Evolutionary conservation across 768 basidiomycete genomes (phyloP).

Genomic region (Trametes cingulata): DNA sequence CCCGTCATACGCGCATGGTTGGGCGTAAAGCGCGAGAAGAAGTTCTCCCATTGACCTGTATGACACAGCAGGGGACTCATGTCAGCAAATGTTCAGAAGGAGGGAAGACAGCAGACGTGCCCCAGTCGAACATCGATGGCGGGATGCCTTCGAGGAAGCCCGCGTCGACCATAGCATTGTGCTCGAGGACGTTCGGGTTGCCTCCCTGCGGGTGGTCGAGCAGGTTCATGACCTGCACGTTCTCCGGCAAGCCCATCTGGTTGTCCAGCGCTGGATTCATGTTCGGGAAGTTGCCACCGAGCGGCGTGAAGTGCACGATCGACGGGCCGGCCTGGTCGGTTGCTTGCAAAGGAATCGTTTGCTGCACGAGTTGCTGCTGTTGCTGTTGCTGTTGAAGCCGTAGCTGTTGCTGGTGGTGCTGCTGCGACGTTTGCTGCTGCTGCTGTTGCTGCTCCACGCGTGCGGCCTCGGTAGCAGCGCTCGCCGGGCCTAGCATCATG

Average conservation of each 20-base stretch:
- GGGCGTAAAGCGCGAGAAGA: conserved; percentile 62
- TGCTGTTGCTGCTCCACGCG: background rate
- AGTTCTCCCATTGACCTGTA: conserved; percentile 80
- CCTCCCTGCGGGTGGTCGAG: conserved; percentile 61
- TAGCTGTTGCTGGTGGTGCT: conserved; percentile 1
- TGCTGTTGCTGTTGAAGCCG: conserved; percentile 9
- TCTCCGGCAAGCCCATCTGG: conserved; percentile 39
- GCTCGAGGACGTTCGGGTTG: conserved; percentile 50
- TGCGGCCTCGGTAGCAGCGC: background rate
- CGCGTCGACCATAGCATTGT: conserved; percentile 65
- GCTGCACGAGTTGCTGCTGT: conserved; percentile 6
- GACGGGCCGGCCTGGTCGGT: conserved; percentile 5
- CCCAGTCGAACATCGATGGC: conserved; percentile 86
- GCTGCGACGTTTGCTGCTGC: background rate
- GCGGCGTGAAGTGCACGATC: conserved; percentile 58
- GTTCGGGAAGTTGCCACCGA: conserved; percentile 48
- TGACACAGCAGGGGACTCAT: background rate
- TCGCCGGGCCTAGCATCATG: conserved; percentile 2
- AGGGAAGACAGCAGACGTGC: conserved; percentile 41
- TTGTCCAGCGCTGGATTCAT: conserved; percentile 78
- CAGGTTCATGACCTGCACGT: conserved; percentile 78
- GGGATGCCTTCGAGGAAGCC: conserved; percentile 79
- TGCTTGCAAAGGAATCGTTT: background rate
- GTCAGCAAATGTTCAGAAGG: background rate
- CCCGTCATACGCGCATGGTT: conserved; percentile 5